These are phyloP conservation scores for Musa schizocarpa DNA, from an alignment of 176 grass and related monocot genomes.

Conservation along the genomic window DNA sequence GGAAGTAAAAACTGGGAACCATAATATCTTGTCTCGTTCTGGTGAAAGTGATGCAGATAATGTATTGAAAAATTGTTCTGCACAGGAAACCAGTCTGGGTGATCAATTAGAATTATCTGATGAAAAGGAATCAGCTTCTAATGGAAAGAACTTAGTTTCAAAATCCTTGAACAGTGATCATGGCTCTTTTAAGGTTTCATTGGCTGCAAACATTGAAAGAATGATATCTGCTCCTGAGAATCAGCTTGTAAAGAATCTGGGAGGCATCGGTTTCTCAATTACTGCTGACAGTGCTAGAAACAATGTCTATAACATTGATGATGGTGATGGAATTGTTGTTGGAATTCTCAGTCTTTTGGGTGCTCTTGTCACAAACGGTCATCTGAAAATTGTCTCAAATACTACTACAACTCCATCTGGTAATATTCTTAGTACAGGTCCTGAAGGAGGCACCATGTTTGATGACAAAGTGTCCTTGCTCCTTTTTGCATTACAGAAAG, in stretches of 20 bases:
- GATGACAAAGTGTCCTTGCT: conserved; percentile 74
- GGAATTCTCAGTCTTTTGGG: conserved; percentile 90
- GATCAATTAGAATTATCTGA: conserved; percentile 39
- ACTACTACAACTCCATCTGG: conserved; percentile 33
- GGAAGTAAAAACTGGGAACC: conserved; percentile 75
- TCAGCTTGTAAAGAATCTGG: conserved; percentile 70
- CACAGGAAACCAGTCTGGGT: conserved; percentile 24
- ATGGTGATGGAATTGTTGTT: conserved; percentile 81
- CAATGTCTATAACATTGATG: conserved; percentile 90
- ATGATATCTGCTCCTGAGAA: conserved; percentile 36
- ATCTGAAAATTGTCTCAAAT: conserved; percentile 58
- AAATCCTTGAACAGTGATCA: conserved; percentile 27
- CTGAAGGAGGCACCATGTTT: conserved; percentile 62
- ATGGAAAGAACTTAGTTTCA: conserved; percentile 25
- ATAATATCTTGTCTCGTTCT: conserved; percentile 48
- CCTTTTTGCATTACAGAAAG: conserved; percentile 94
- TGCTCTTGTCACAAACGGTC: conserved; percentile 70
- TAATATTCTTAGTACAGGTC: conserved; percentile 32
- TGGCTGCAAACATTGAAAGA: conserved; percentile 40
- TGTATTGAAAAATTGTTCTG: conserved; percentile 16
- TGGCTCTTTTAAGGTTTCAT: conserved; percentile 11
- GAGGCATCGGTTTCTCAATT: conserved; percentile 77
- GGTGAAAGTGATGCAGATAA: conserved; percentile 27
- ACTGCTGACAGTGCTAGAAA: conserved; percentile 80
- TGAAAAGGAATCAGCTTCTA: conserved; percentile 21